A percentile compares a stretch with the other conserved stretches of the same genome.
Evolutionary conservation across 2,329 filamentous ascomycete species (phyloP).

Genomic region (Xylaria sp.): DNA sequence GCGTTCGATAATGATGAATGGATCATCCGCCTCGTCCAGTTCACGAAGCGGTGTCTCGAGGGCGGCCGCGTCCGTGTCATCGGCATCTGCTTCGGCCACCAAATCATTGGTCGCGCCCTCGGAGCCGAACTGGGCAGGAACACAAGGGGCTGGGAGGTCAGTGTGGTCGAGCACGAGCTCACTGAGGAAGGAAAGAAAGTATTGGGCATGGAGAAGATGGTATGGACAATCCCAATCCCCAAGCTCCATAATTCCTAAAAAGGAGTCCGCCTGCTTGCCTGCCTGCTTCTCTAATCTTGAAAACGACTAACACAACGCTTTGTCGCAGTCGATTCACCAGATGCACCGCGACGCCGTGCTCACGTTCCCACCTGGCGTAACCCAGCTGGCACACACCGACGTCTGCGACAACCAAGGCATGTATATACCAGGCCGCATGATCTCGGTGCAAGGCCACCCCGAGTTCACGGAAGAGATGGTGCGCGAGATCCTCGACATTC

Average conservation of each 20-base stretch:
- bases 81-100: constrained; percentile 88
- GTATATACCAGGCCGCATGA: constrained; percentile 72
- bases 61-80: constrained; percentile 75
- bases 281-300: not conserved
- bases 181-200: constrained; percentile 76
- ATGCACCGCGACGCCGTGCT: constrained; percentile 86
- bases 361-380: constrained; percentile 69
- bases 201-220: constrained; percentile 73
- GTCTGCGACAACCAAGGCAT: constrained; percentile 83
- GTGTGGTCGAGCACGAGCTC: constrained; percentile 75
- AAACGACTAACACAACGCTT: constrained; percentile 23
- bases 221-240: constrained; percentile 45
- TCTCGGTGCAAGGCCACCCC: constrained; percentile 87
- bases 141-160: constrained; percentile 82
- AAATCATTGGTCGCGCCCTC: constrained; percentile 81
- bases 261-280: not conserved
- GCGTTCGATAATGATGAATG: constrained; percentile 79
- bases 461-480: constrained; percentile 82
- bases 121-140: constrained; percentile 74
- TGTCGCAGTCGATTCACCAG: constrained; percentile 74
- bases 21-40: constrained; percentile 80
- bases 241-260: not conserved
- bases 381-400: constrained; percentile 72
- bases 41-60: constrained; percentile 67
- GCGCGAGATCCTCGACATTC: constrained; percentile 71